Conservation (phyloP, 352 stramenopile genomes). For the Phytophthora litchii region DNA sequence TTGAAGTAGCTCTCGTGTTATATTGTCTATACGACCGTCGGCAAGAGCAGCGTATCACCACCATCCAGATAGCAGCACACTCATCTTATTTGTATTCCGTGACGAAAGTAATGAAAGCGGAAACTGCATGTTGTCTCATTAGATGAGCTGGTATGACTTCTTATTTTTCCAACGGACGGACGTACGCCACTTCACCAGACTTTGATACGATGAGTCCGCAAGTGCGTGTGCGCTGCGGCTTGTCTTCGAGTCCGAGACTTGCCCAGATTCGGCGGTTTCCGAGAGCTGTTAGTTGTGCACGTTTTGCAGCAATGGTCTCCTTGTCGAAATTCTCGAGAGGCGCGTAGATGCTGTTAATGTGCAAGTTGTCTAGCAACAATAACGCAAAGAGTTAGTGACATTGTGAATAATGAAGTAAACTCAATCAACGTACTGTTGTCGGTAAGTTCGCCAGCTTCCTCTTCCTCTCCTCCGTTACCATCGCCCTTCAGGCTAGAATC, state of each 20-base stretch:
- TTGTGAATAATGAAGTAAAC: not conserved
- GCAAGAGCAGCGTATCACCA: not conserved
- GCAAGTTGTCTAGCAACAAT: constrained; percentile 51
- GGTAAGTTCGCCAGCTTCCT: constrained; percentile 72
- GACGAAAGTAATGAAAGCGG: constrained; percentile 26
- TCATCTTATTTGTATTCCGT: constrained; percentile 45
- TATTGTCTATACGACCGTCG: not conserved
- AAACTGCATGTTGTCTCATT: constrained; percentile 24
- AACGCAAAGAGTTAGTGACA: constrained; percentile 5
- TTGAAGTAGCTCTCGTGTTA: constrained; percentile 1
- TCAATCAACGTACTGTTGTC: constrained; percentile 53
- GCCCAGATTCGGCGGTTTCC: constrained; percentile 86
- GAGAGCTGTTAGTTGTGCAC: constrained; percentile 70
- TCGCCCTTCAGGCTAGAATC: constrained; percentile 47
- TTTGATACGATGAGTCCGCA: constrained; percentile 78
- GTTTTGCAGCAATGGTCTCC: constrained; percentile 82
- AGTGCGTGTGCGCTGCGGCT: constrained; percentile 52
- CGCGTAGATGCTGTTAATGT: constrained; percentile 73
- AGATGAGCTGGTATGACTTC: not conserved
- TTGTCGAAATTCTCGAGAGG: constrained; percentile 81
- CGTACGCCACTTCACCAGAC: constrained; percentile 73
- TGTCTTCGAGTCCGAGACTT: constrained; percentile 85
- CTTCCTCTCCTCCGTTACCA: constrained; percentile 45
- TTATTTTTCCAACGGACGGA: constrained; percentile 71
- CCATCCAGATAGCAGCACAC: constrained; percentile 19